Base-by-base conservation (phyloP, 2,329 filamentous ascomycete species). In the Teratosphaeriaceae sp. region DNA sequence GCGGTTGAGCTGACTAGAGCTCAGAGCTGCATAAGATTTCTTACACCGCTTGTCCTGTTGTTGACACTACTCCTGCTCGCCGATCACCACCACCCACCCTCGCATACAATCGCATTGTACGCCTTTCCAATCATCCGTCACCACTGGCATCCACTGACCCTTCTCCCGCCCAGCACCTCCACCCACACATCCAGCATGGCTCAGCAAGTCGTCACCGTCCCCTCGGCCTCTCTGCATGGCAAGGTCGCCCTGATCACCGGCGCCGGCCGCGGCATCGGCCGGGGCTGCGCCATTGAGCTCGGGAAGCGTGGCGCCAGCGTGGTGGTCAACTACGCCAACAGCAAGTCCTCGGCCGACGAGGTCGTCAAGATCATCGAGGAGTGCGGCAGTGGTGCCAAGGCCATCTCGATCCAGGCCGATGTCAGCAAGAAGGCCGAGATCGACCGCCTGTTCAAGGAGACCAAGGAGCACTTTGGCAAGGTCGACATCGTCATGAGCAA, bases 401-500 rank as follows among this genome's bases (percentile, higher is more conserved):
- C 74, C 41, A 58, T 81, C 40, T 76, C 80, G 62, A 58, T 81
- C 40, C 77, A 81, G 62, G 69, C 82, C 69, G 78, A 76, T 59
- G 65, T 71, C 76, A 40, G 75, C 80, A 74, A 84, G 50, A 72
- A 79, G 56, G 73, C 84, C 44, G 81, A 84, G 63, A 80, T 84
- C 62, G 74, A 74, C 64, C 69, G 74, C 46, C 74, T 81, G 9
- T 69, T 85, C 46, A 65, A 74, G 42, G 67, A 75, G 9, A 15
- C 34, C 59, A 85, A 86, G 70, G 76, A 83, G 48, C 52, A 56
- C 29, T 67, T 68, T 43, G 66, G 65, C 54, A 63, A 64, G 46
- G 61, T 69, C 52, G 62, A 69, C 52, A 69, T 74, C 48, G 71
- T 74, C 44, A 73, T 74, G 69, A 67, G 62, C 64, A 74, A 74